These are phyloP conservation scores for Acacia pycnantha DNA, from an alignment of 331 rosid genomes.

Conservation along the genomic window DNA sequence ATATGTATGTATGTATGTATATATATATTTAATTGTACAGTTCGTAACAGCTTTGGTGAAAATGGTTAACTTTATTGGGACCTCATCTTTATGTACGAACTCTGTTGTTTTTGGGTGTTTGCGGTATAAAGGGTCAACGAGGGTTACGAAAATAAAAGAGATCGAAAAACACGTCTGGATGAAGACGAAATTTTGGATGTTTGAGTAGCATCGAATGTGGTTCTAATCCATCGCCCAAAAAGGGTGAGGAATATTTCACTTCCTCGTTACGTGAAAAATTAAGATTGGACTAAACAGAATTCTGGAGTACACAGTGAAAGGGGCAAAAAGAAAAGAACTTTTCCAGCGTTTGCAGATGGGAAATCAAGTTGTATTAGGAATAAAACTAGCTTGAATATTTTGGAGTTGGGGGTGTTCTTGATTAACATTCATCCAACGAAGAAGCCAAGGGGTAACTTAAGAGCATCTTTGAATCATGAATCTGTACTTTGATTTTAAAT, in stretches of 20 bases:
- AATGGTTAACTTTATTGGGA: not conserved
- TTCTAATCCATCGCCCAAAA: not conserved
- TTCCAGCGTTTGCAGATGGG: not conserved
- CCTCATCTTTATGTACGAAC: not conserved
- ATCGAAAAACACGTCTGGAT: not conserved
- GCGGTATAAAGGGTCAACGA: not conserved
- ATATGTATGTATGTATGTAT: too few relatives aligned
- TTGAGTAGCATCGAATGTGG: not conserved
- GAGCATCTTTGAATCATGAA: not conserved
- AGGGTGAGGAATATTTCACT: not conserved
- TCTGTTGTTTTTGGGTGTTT: not conserved
- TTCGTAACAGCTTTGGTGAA: not conserved
- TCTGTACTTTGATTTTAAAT: not conserved
- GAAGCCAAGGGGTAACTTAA: not conserved
- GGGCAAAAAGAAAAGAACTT: not conserved
- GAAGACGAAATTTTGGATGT: not conserved
- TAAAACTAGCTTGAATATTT: constrained; percentile 1
- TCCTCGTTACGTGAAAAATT: not conserved
- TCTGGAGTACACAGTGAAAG: not conserved
- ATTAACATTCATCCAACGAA: not conserved
- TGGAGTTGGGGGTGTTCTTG: not conserved
- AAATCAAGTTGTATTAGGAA: constrained; percentile 1
- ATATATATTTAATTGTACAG: too few relatives aligned
- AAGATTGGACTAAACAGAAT: not conserved
- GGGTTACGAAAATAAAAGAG: not conserved